Conservation (phyloP, 2,329 filamentous ascomycete genomes). For the Fusarium miscanthi region DNA sequence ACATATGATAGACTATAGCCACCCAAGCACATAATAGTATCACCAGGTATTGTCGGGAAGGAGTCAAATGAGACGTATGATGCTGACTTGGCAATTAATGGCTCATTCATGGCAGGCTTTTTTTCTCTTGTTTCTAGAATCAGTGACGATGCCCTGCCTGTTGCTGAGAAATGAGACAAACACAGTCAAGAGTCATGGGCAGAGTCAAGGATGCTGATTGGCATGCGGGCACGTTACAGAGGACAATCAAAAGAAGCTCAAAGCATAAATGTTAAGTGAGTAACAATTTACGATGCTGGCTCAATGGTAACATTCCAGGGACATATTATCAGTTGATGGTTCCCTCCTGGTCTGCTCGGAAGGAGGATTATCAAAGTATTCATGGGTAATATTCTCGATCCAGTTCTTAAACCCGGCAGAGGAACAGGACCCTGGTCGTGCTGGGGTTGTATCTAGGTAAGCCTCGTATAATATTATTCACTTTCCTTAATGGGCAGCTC, state of each 20-base stretch:
- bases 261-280: not conserved
- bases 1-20: slow-evolving; percentile 7
- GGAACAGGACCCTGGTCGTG: not conserved
- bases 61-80: not conserved
- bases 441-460: not conserved
- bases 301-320: not conserved
- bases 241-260: not conserved
- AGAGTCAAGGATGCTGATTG: not conserved
- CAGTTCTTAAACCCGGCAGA: slow-evolving; percentile 12
- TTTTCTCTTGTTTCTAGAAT: slow-evolving; percentile 1
- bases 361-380: slow-evolving; percentile 21
- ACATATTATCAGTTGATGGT: not conserved
- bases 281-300: not conserved
- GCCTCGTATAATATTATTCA: slow-evolving; percentile 18
- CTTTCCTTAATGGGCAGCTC: slow-evolving; percentile 10
- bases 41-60: slow-evolving; percentile 1
- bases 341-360: not conserved
- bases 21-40: not conserved
- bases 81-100: slow-evolving; percentile 1
- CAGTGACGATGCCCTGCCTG: not conserved
- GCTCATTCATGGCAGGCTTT: not conserved
- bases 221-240: slow-evolving; percentile 1
- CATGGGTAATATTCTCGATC: slow-evolving; percentile 23
- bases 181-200: not conserved
- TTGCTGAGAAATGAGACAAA: slow-evolving; percentile 8